Conservation (phyloP, 306 rosid species). For the Trifolium dubium region DNA sequence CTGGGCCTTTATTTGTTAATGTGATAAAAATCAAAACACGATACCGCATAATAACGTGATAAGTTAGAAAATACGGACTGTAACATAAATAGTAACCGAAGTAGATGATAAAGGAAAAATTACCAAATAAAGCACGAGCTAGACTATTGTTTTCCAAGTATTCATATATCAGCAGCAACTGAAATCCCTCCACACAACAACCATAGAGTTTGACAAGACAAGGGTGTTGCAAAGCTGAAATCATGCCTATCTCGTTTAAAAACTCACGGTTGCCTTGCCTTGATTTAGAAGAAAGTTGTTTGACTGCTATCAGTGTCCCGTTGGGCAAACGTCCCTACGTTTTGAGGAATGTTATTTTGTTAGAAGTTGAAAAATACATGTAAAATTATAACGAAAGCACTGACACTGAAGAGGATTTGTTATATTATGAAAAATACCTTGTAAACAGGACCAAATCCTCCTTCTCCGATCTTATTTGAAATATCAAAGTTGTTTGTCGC, state of each 20-base stretch:
- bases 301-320: conserved; percentile 66
- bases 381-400: background rate
- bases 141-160: conserved; percentile 64
- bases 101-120: conserved; percentile 2
- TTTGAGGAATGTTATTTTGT: background rate
- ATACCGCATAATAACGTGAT: background rate
- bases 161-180: conserved; percentile 53
- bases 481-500: conserved; percentile 61
- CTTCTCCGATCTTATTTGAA: conserved; percentile 63
- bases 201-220: conserved; percentile 50
- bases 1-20: conserved; percentile 25
- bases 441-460: conserved; percentile 67
- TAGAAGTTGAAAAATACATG: background rate
- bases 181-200: conserved; percentile 51
- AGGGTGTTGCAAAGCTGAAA: conserved; percentile 61
- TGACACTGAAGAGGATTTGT: background rate
- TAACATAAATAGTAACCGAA: background rate
- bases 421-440: conserved; percentile 47
- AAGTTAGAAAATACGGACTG: background rate
- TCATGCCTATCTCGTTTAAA: conserved; percentile 71
- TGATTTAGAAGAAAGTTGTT: conserved; percentile 75
- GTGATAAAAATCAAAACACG: background rate
- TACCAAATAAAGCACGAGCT: conserved; percentile 57
- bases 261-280: conserved; percentile 80
- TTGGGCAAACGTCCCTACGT: conserved; percentile 47